Percentiles rank a stretch among this genome's conserved stretches.
These are phyloP conservation scores for Leccinum griseonigrum DNA, from an alignment of 1,284 basidiomycete genomes.

Conservation along the genomic window DNA sequence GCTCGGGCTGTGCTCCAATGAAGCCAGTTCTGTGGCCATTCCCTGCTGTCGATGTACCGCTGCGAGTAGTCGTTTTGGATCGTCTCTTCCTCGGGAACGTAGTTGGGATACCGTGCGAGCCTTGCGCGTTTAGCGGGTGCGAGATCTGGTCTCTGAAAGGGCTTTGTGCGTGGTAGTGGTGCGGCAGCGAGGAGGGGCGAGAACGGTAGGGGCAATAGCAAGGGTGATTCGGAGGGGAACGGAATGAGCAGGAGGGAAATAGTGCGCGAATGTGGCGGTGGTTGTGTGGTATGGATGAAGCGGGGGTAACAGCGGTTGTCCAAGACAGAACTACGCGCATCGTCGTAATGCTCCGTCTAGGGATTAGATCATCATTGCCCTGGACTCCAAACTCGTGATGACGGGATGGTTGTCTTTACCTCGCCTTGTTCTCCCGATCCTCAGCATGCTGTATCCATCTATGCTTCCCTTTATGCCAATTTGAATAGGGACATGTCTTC, in stretches of 20 bases:
- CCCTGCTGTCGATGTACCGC: slow-evolving; percentile 84
- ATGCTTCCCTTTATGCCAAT: background rate
- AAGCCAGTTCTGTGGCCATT: slow-evolving; percentile 91
- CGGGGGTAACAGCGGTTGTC: background rate
- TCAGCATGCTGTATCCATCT: background rate
- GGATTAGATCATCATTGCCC: slow-evolving; percentile 12
- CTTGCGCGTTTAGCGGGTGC: slow-evolving; percentile 71
- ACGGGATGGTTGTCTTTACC: slow-evolving; percentile 29
- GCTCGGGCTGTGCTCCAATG: slow-evolving; percentile 81
- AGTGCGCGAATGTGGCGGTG: slow-evolving; percentile 40
- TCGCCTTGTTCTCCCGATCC: background rate
- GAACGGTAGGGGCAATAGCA: slow-evolving; percentile 39
- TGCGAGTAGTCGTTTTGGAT: slow-evolving; percentile 94
- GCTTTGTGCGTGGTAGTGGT: slow-evolving; percentile 32
- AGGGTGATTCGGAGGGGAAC: slow-evolving; percentile 47
- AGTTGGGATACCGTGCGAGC: slow-evolving; percentile 66
- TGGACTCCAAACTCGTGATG: slow-evolving; percentile 38
- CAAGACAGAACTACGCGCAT: background rate
- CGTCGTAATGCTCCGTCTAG: background rate
- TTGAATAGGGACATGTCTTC: background rate
- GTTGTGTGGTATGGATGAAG: slow-evolving; percentile 15
- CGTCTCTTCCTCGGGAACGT: slow-evolving; percentile 89
- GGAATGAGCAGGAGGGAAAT: slow-evolving; percentile 46
- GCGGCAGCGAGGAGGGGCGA: slow-evolving; percentile 40
- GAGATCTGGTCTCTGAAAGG: slow-evolving; percentile 49